A percentile compares a stretch with the other conserved stretches of the same genome.
These are phyloP conservation scores for Nymphaea thermarum DNA, from an alignment of 164 flowering plant genomes.

Conservation along the genomic window DNA sequence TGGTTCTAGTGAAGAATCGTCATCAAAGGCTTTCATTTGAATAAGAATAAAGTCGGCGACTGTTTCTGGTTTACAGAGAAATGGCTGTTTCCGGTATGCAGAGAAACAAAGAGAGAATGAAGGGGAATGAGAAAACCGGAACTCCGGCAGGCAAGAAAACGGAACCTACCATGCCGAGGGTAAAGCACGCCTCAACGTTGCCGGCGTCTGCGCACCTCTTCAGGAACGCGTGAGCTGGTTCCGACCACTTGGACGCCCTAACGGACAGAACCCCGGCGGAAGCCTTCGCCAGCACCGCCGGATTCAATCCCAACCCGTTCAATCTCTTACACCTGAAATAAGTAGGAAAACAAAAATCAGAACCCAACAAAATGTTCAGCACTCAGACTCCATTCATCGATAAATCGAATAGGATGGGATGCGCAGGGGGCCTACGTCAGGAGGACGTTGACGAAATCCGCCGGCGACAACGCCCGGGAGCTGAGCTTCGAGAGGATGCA, in stretches of 20 bases:
- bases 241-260: slow-evolving; percentile 54
- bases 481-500: slow-evolving; percentile 48
- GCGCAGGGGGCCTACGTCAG: slow-evolving; percentile 31
- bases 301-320: slow-evolving; percentile 35
- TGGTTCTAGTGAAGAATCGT: no score
- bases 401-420: background rate
- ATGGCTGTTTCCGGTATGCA: background rate
- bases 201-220: slow-evolving; percentile 62
- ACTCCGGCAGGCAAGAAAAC: background rate
- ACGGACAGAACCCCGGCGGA: slow-evolving; percentile 32
- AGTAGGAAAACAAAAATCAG: background rate
- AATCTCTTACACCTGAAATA: slow-evolving; percentile 61
- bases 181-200: slow-evolving; percentile 59
- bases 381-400: background rate
- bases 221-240: slow-evolving; percentile 63
- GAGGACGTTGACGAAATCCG: slow-evolving; percentile 40
- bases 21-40: no score
- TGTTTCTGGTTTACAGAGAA: background rate
- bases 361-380: background rate
- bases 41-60: no score
- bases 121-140: background rate
- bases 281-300: slow-evolving; percentile 47
- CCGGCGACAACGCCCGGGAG: slow-evolving; percentile 37
- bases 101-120: background rate
- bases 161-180: slow-evolving; percentile 68